These are phyloP conservation scores for Ustilago bromivora DNA, from an alignment of 1,284 basidiomycete genomes.

Conservation along the genomic window DNA sequence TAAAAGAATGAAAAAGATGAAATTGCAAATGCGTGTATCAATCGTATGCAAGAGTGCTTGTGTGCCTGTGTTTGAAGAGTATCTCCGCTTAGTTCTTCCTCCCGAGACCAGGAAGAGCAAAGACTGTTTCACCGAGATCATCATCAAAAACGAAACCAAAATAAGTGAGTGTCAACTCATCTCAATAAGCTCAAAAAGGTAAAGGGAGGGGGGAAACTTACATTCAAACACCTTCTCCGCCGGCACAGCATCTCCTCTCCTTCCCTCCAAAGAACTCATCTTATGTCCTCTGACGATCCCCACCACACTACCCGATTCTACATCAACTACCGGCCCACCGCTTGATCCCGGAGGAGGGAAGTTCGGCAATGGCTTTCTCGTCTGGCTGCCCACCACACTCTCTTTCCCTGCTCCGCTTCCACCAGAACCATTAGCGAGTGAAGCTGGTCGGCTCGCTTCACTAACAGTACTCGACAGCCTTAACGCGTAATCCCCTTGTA, in stretches of 20 bases:
- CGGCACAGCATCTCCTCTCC: constrained; percentile 78
- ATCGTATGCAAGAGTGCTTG: not conserved
- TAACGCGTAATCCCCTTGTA: constrained; percentile 41
- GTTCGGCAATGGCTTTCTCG: constrained; percentile 48
- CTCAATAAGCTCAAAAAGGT: not conserved
- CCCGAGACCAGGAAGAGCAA: constrained; percentile 60
- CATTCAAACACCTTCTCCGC: constrained; percentile 77
- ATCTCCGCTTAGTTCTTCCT: constrained; percentile 46
- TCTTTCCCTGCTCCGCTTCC: not conserved
- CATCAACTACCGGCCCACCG: constrained; percentile 79
- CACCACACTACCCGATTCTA: constrained; percentile 77
- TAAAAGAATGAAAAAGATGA: not conserved
- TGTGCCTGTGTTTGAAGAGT: not conserved
- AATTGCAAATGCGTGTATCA: constrained; percentile 1
- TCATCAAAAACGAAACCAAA: not conserved
- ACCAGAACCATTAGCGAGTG: not conserved
- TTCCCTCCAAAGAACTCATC: constrained; percentile 74
- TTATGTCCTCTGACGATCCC: constrained; percentile 78
- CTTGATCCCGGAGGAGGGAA: constrained; percentile 78
- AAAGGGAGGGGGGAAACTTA: constrained; percentile 4
- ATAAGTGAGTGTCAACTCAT: not conserved
- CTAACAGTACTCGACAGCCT: constrained; percentile 33
- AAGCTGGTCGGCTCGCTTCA: constrained; percentile 5
- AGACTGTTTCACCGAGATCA: constrained; percentile 33
- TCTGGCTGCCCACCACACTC: constrained; percentile 19